Evolutionary conservation across 768 basidiomycete species (phyloP).

Genomic region (Tricholoma matsutake): DNA sequence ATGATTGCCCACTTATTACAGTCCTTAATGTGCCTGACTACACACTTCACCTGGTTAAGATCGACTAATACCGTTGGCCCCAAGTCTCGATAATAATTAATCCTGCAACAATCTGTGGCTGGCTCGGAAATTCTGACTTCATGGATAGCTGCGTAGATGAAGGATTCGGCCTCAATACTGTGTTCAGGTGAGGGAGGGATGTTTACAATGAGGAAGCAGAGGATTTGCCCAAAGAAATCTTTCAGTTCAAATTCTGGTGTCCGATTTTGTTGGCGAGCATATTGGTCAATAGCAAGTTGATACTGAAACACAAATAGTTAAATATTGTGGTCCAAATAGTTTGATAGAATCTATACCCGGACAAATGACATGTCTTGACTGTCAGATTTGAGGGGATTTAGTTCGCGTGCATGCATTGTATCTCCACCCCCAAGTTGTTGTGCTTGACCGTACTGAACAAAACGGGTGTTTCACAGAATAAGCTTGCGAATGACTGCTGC

Average conservation of each 20-base stretch:
- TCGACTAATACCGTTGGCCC: conserved; percentile 23
- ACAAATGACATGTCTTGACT: conserved; percentile 30
- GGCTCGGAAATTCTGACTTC: not conserved
- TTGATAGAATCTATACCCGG: conserved; percentile 19
- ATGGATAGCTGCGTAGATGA: conserved; percentile 22
- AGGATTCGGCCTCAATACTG: conserved; percentile 11
- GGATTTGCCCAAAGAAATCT: conserved; percentile 28
- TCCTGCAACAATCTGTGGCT: conserved; percentile 12
- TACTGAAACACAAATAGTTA: too few species aligned
- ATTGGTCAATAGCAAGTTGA: conserved; percentile 27
- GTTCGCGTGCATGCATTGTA: conserved; percentile 17
- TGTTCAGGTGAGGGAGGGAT: conserved; percentile 14
- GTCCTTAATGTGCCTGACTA: conserved; percentile 22
- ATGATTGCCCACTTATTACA: not conserved
- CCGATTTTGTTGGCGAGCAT: conserved; percentile 10
- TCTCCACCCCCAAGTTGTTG: conserved; percentile 27
- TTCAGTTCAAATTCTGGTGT: conserved; percentile 10
- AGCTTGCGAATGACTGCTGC: not conserved
- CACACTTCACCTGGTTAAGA: conserved; percentile 22
- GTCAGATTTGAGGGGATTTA: conserved; percentile 14
- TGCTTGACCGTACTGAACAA: conserved; percentile 26
- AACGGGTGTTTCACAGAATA: not conserved
- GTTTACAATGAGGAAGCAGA: conserved; percentile 23
- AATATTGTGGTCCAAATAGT: too few species aligned
- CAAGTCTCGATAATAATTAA: conserved; percentile 17